Evolutionary conservation across 805 yeast species (phyloP).

Genomic region (Metschnikowia proteae): DNA sequence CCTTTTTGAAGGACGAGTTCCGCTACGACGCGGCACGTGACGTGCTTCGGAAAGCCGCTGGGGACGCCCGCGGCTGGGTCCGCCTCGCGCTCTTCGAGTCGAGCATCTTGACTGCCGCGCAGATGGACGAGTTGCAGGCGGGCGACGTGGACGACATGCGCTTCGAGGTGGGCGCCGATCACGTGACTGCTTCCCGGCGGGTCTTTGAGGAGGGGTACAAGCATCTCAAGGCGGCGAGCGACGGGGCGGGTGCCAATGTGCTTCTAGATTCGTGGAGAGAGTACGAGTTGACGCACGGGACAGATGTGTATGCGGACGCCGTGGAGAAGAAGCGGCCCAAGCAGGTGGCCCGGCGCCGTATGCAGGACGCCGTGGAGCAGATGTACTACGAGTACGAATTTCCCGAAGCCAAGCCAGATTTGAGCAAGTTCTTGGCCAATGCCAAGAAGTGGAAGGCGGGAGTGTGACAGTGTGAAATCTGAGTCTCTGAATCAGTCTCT

Average conservation of each 20-base stretch:
- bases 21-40: conserved; percentile 54
- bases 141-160: conserved; percentile 50
- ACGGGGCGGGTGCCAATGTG: conserved; percentile 44
- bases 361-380: conserved; percentile 45
- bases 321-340: conserved; percentile 53
- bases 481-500: no score
- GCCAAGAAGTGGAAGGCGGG: conserved; percentile 31
- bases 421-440: conserved; percentile 39
- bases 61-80: conserved; percentile 48
- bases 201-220: conserved; percentile 54
- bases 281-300: conserved; percentile 67
- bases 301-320: conserved; percentile 27
- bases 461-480: no score
- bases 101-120: conserved; percentile 54
- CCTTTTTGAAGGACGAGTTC: conserved; percentile 57
- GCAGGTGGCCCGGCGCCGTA: conserved; percentile 43
- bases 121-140: conserved; percentile 40
- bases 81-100: conserved; percentile 70
- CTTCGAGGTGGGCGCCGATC: conserved; percentile 47
- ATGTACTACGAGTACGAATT: conserved; percentile 61
- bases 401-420: conserved; percentile 53
- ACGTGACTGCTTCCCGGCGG: conserved; percentile 48
- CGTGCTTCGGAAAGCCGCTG: conserved; percentile 41
- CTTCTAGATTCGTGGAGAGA: conserved; percentile 58
- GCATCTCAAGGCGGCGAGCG: conserved; percentile 34